phyloP scores from a whole-genome alignment of 345 rosid species.

The Camelina hispida region DNA sequence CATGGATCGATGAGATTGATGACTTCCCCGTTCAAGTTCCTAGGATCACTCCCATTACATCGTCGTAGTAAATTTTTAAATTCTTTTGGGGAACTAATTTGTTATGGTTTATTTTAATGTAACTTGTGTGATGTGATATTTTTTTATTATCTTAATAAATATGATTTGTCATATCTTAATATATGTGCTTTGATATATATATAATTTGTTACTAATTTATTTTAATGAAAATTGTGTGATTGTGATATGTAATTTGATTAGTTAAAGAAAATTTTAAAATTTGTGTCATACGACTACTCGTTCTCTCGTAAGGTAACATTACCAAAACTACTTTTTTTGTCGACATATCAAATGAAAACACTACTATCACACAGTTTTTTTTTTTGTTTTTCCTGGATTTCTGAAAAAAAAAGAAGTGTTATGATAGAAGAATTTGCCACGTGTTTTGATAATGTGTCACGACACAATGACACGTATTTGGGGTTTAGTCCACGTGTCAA shows the following conservation, averaged over 20 bases:
- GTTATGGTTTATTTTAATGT: slow-evolving; percentile 15
- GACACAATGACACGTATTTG: not conserved
- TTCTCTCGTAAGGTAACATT: no score
- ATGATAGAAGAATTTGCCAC: not conserved
- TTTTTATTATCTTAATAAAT: slow-evolving; percentile 26
- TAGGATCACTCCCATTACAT: slow-evolving; percentile 42
- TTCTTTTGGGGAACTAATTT: slow-evolving; percentile 20
- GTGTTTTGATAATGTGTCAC: not conserved
- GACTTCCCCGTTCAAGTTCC: slow-evolving; percentile 84
- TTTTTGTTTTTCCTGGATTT: no score
- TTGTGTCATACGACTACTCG: no score
- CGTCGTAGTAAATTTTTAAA: slow-evolving; percentile 10
- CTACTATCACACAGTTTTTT: no score
- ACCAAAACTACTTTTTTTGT: no score
- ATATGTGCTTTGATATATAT: no score
- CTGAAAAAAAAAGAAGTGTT: no score
- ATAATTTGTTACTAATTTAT: no score
- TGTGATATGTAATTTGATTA: no score
- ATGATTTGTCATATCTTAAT: not conserved
- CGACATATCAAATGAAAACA: no score
- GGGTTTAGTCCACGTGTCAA: not conserved
- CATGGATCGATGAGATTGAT: slow-evolving; percentile 84
- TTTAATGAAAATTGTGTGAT: no score
- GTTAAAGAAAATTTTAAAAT: no score
- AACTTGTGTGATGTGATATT: slow-evolving; percentile 21